These are phyloP conservation scores for Canavalia ensiformis DNA, from an alignment of 306 rosid genomes.

Conservation along the genomic window DNA sequence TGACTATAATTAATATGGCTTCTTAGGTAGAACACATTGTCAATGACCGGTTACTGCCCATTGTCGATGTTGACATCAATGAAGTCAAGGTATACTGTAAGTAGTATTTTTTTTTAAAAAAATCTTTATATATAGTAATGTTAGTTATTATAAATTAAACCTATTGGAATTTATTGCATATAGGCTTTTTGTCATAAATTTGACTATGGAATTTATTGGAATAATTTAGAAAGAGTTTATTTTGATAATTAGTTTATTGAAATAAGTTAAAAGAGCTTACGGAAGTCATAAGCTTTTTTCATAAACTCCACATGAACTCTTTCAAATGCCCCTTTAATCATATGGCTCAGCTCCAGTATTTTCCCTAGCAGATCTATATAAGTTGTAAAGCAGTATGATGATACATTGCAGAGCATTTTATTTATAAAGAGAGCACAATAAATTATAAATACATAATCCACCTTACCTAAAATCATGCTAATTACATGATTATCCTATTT, in stretches of 20 bases:
- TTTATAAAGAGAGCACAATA: too few species aligned
- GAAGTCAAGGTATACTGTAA: slow-evolving; percentile 73
- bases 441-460: too few species aligned
- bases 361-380: slow-evolving; percentile 12
- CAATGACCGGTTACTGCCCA: slow-evolving; percentile 63
- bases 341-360: slow-evolving; percentile 28
- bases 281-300: too few species aligned
- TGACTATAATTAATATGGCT: slow-evolving; percentile 50
- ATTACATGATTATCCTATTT: too few species aligned
- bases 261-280: too few species aligned
- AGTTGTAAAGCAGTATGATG: slow-evolving; percentile 12
- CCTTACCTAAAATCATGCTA: too few species aligned
- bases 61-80: slow-evolving; percentile 71
- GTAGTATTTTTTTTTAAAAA: slow-evolving; percentile 4
- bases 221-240: too few species aligned
- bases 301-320: too few species aligned
- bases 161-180: neutral
- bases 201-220: too few species aligned
- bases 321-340: neutral
- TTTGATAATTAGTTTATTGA: too few species aligned
- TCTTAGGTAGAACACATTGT: slow-evolving; percentile 78
- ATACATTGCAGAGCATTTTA: neutral
- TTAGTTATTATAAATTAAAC: slow-evolving; percentile 32
- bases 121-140: slow-evolving; percentile 6
- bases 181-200: too few species aligned